Percentiles rank a stretch among this genome's conserved stretches.
phyloP scores from a whole-genome alignment of 441 rosid genomes.

The Adansonia rubrostipa region DNA sequence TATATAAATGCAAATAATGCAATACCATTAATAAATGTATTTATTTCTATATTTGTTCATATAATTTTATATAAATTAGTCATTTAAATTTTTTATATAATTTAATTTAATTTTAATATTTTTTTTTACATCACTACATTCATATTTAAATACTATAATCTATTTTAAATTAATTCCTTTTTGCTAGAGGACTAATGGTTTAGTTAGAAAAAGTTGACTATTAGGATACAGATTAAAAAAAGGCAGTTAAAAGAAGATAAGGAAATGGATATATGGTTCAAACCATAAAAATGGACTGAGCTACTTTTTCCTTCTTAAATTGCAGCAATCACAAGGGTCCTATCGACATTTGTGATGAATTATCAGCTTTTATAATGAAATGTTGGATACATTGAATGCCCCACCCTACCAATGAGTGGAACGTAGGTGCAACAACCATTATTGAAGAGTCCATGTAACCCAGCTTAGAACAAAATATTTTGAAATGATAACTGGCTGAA shows the following conservation, averaged over 20 bases:
- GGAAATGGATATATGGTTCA: too few species aligned
- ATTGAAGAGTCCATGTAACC: background rate
- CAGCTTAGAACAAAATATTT: background rate
- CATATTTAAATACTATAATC: background rate
- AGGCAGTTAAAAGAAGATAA: too few species aligned
- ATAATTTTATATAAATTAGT: background rate
- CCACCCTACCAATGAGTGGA: background rate
- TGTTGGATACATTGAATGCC: background rate
- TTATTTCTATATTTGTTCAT: slow-evolving; percentile 5
- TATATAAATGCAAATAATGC: slow-evolving; percentile 11
- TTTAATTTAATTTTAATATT: background rate
- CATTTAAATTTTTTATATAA: background rate
- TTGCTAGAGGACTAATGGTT: background rate
- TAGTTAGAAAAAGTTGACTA: background rate
- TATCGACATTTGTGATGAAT: too few species aligned
- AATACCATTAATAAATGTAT: background rate
- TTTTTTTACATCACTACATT: background rate
- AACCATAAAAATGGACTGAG: too few species aligned
- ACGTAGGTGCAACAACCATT: background rate
- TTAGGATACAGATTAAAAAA: too few species aligned
- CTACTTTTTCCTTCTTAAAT: too few species aligned
- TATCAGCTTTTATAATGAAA: too few species aligned
- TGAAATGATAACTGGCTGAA: background rate
- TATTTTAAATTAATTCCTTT: background rate
- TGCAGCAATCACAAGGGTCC: too few species aligned